phyloP scores from a whole-genome alignment of 345 rosid species.

The Hypericum androsaemum region DNA sequence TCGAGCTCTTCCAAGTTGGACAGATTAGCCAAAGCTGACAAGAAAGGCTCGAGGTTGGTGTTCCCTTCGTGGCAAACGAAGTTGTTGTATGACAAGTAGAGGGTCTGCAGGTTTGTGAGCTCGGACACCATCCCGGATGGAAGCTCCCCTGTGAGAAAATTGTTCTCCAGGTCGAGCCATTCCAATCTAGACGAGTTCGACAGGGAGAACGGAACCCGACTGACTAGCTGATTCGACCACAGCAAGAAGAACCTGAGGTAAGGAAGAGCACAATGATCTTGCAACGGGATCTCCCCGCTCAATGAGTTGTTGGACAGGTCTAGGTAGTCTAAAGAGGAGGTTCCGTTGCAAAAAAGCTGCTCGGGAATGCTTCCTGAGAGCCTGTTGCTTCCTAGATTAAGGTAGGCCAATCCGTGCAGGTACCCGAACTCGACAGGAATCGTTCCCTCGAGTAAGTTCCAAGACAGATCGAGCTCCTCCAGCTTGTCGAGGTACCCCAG shows the following conservation, averaged over 20 bases:
- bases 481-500: slow-evolving; percentile 45
- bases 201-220: slow-evolving; percentile 49
- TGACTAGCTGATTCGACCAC: slow-evolving; percentile 65
- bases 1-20: slow-evolving; percentile 63
- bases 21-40: slow-evolving; percentile 48
- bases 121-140: slow-evolving; percentile 48
- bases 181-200: slow-evolving; percentile 54
- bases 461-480: slow-evolving; percentile 46
- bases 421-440: slow-evolving; percentile 52
- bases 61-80: slow-evolving; percentile 59
- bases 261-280: slow-evolving; percentile 36
- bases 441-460: slow-evolving; percentile 57
- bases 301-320: slow-evolving; percentile 81
- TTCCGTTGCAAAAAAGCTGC: slow-evolving; percentile 51
- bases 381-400: slow-evolving; percentile 49
- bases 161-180: slow-evolving; percentile 84
- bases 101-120: slow-evolving; percentile 59
- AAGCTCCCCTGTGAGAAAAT: slow-evolving; percentile 56
- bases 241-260: slow-evolving; percentile 58
- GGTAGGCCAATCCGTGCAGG: slow-evolving; percentile 38
- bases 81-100: slow-evolving; percentile 69
- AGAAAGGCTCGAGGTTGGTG: slow-evolving; percentile 72
- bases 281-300: slow-evolving; percentile 46
- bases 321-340: slow-evolving; percentile 43
- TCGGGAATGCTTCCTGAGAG: slow-evolving; percentile 49